These are phyloP conservation scores for Streptanthus diversifolius DNA, from an alignment of 345 rosid species.

Conservation along the genomic window DNA sequence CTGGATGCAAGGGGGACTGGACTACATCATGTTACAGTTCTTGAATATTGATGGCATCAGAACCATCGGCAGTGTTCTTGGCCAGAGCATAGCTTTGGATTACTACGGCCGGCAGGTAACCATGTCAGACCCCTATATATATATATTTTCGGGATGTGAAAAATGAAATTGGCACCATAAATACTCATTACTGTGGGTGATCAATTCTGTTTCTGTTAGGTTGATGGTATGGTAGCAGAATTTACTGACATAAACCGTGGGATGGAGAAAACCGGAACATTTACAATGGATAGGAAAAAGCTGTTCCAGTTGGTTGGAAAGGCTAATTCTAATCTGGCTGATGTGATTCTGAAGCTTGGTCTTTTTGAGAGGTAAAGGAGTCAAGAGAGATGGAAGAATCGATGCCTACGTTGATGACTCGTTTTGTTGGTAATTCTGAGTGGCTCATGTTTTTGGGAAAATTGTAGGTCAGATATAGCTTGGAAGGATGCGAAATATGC, in stretches of 20 bases:
- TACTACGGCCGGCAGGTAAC: constrained; percentile 95
- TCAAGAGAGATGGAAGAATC: neutral
- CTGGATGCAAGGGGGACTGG: constrained; percentile 93
- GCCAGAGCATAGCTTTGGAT: constrained; percentile 96
- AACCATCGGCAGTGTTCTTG: constrained; percentile 90
- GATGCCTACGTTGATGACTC: neutral
- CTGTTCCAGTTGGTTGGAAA: constrained; percentile 95
- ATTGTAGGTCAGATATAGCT: constrained; percentile 86
- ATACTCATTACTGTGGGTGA: neutral
- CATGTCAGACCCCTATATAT: constrained; percentile 1
- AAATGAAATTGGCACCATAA: neutral
- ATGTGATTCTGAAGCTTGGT: constrained; percentile 92
- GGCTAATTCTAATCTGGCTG: constrained; percentile 92
- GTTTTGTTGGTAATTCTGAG: neutral
- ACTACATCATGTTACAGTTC: constrained; percentile 84
- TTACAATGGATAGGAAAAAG: constrained; percentile 90
- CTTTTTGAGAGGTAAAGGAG: constrained; percentile 84
- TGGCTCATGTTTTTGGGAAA: neutral
- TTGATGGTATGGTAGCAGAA: constrained; percentile 96
- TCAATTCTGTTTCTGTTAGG: constrained; percentile 43
- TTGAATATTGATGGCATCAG: constrained; percentile 86
- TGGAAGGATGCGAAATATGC: constrained; percentile 98
- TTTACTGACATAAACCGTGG: constrained; percentile 95
- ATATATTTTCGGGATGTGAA: constrained; percentile 9
- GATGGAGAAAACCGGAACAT: constrained; percentile 93